Conservation (phyloP, 176 grass and related monocot genomes). For the Guadua angustifolia region DNA sequence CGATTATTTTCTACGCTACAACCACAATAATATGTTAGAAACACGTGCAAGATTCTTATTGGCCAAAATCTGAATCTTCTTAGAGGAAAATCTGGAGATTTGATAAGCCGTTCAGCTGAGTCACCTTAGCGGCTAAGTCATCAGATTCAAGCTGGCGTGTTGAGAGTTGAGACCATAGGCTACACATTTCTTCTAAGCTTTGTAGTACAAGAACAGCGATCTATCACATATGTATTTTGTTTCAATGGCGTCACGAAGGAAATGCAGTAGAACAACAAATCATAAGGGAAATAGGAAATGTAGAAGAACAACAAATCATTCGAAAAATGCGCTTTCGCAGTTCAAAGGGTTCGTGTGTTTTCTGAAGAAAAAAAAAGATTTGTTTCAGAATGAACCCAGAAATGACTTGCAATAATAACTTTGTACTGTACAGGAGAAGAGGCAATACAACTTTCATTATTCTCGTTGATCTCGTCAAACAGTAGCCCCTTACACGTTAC, state of each 20-base stretch:
- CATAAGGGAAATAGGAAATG: too few relatives aligned
- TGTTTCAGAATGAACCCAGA: neutral
- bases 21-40: neutral
- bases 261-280: neutral
- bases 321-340: neutral
- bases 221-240: neutral
- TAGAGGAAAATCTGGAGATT: neutral
- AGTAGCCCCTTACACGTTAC: neutral
- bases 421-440: neutral
- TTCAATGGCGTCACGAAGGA: neutral
- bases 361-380: neutral
- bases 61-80: neutral
- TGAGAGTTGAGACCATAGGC: constrained; percentile 10
- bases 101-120: neutral
- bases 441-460: neutral
- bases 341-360: neutral
- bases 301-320: neutral
- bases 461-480: constrained; percentile 29
- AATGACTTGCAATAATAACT: neutral
- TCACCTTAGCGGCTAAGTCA: neutral
- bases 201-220: neutral
- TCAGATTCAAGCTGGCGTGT: neutral
- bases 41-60: neutral
- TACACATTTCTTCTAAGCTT: neutral
- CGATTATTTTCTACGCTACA: neutral